A percentile compares a stretch with the other conserved stretches of the same genome.
Evolutionary conservation across 2,329 filamentous ascomycete species (phyloP).

Genomic region (Bipolaris cookei): DNA sequence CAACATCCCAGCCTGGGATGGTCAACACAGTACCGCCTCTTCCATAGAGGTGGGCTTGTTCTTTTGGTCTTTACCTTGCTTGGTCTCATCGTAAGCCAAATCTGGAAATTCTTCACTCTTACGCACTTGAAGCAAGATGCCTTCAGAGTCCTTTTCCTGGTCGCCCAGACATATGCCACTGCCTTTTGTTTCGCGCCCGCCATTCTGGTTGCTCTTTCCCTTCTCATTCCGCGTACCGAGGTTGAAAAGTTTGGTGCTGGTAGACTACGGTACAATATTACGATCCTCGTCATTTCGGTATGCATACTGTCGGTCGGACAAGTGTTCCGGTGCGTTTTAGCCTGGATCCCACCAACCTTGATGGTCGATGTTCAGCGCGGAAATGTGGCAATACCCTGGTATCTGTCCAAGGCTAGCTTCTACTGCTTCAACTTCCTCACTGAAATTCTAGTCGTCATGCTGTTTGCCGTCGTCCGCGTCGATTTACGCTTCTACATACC

Average conservation of each 20-base stretch:
- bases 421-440: conserved; percentile 80
- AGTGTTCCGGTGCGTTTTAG: conserved; percentile 68
- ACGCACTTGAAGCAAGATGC: conserved; percentile 57
- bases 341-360: conserved; percentile 57
- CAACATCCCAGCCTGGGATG: conserved; percentile 75
- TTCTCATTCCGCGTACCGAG: conserved; percentile 54
- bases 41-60: conserved; percentile 57
- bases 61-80: conserved; percentile 66
- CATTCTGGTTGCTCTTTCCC: conserved; percentile 58
- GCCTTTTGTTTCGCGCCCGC: conserved; percentile 71
- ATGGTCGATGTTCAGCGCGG: conserved; percentile 57
- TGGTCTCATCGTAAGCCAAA: conserved; percentile 69
- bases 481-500: conserved; percentile 80
- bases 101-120: conserved; percentile 73
- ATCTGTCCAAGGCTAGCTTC: conserved; percentile 73
- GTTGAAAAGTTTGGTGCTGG: conserved; percentile 71
- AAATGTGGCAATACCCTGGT: conserved; percentile 62
- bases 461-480: conserved; percentile 71
- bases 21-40: conserved; percentile 60
- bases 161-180: conserved; percentile 68
- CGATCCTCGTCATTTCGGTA: conserved; percentile 66
- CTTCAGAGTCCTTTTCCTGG: conserved; percentile 69
- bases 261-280: conserved; percentile 69
- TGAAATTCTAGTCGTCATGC: conserved; percentile 72
- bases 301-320: conserved; percentile 71